A percentile compares a stretch with the other conserved stretches of the same genome.
phyloP scores from a whole-genome alignment of 176 grass and related monocot genomes.

The Thalia dealbata region DNA sequence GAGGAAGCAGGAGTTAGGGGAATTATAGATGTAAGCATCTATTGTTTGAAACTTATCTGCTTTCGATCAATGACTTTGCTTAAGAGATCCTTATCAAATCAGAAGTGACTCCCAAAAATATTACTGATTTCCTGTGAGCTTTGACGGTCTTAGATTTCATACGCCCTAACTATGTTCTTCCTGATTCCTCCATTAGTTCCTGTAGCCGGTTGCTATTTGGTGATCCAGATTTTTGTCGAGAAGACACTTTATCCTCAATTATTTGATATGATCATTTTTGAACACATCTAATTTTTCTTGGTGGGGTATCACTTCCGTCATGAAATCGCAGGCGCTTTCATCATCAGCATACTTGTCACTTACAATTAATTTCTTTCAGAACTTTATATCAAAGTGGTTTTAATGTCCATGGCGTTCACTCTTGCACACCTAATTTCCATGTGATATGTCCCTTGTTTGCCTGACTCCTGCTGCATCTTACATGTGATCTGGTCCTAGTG shows the following conservation, averaged over 20 bases:
- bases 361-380: neutral
- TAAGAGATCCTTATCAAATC: neutral
- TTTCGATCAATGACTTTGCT: neutral
- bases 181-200: neutral
- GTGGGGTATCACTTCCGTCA: neutral
- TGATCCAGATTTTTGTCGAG: neutral
- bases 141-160: neutral
- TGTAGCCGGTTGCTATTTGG: neutral
- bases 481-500: conserved; percentile 6
- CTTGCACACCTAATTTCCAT: neutral
- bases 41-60: neutral
- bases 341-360: too few relatives aligned
- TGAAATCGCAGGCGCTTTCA: neutral
- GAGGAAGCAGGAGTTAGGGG: conserved; percentile 87
- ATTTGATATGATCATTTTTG: neutral
- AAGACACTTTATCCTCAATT: neutral
- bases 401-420: neutral
- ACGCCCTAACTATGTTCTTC: neutral
- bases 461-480: neutral
- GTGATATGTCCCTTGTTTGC: conserved; percentile 1
- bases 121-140: neutral
- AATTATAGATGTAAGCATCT: conserved; percentile 37
- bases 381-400: neutral
- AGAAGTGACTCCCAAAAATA: neutral
- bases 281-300: neutral